These are phyloP conservation scores for Mucor circinelloides DNA, from an alignment of 371 early-diverging fungal genomes.

Conservation along the genomic window DNA sequence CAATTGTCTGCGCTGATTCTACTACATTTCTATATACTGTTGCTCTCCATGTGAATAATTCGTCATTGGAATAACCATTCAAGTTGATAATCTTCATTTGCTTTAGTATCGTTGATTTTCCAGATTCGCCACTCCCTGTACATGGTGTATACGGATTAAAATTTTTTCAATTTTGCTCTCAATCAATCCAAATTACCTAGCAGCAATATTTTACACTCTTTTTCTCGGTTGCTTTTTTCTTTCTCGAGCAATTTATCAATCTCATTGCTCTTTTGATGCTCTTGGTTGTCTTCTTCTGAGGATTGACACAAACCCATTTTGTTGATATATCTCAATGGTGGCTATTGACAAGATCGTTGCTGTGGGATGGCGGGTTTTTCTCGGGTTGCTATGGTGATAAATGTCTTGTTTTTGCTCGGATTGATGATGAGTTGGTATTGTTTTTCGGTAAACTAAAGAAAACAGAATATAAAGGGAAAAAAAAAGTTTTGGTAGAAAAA, in stretches of 20 bases:
- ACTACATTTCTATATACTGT: slow-evolving; percentile 83
- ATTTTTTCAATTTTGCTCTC: background rate
- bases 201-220: slow-evolving; percentile 76
- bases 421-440: background rate
- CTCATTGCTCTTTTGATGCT: slow-evolving; percentile 56
- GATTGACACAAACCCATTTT: slow-evolving; percentile 71
- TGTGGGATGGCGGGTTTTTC: background rate
- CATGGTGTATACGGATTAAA: background rate
- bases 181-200: slow-evolving; percentile 53
- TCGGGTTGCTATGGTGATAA: background rate
- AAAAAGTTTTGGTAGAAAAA: background rate
- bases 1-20: slow-evolving; percentile 69
- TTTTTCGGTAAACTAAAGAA: background rate
- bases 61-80: slow-evolving; percentile 82
- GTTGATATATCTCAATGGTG: background rate
- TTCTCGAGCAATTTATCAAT: slow-evolving; percentile 70
- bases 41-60: slow-evolving; percentile 73
- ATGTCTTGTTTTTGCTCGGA: background rate
- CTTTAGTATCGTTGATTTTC: slow-evolving; percentile 90
- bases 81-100: slow-evolving; percentile 95
- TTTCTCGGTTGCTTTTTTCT: slow-evolving; percentile 58
- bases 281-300: slow-evolving; percentile 59
- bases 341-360: background rate
- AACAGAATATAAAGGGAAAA: background rate
- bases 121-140: slow-evolving; percentile 73